Evolutionary conservation across 1,284 basidiomycete genomes (phyloP).

Genomic region (Sporisorium graminicola): DNA sequence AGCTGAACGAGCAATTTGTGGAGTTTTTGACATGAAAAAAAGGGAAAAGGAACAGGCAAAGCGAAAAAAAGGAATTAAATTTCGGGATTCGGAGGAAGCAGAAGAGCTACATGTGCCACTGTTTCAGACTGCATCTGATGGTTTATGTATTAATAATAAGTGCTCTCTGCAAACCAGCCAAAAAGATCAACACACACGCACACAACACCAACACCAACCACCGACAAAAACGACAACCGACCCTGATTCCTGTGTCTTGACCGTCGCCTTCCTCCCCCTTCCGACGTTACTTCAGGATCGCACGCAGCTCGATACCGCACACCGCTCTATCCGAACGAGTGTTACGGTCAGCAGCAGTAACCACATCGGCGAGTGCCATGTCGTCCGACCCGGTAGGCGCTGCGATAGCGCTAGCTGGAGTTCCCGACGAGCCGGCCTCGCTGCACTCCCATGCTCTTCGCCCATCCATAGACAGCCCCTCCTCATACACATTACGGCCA

Average conservation of each 20-base stretch:
- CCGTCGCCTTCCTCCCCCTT: not conserved
- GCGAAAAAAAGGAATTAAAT: constrained; percentile 9
- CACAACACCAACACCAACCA: too few relatives aligned
- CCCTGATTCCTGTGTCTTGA: not conserved
- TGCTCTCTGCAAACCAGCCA: too few relatives aligned
- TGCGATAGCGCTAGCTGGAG: constrained; percentile 53
- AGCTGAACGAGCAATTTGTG: constrained; percentile 11
- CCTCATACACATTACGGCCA: not conserved
- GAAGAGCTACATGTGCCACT: not conserved
- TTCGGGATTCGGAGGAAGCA: constrained; percentile 25
- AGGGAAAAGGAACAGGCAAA: too few relatives aligned
- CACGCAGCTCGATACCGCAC: too few relatives aligned
- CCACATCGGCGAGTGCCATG: constrained; percentile 22
- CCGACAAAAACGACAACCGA: not conserved
- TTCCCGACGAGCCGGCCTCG: constrained; percentile 47
- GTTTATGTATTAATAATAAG: too few relatives aligned
- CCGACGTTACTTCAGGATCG: not conserved
- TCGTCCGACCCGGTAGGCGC: constrained; percentile 57
- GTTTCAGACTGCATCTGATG: not conserved
- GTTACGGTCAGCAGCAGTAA: not conserved
- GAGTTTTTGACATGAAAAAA: constrained; percentile 16
- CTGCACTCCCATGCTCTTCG: constrained; percentile 33
- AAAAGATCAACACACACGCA: too few relatives aligned
- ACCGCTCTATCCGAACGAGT: too few relatives aligned
- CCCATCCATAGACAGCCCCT: constrained; percentile 17